These are phyloP conservation scores for Cystofilobasidium macerans DNA, from an alignment of 768 basidiomycete genomes.

Conservation along the genomic window DNA sequence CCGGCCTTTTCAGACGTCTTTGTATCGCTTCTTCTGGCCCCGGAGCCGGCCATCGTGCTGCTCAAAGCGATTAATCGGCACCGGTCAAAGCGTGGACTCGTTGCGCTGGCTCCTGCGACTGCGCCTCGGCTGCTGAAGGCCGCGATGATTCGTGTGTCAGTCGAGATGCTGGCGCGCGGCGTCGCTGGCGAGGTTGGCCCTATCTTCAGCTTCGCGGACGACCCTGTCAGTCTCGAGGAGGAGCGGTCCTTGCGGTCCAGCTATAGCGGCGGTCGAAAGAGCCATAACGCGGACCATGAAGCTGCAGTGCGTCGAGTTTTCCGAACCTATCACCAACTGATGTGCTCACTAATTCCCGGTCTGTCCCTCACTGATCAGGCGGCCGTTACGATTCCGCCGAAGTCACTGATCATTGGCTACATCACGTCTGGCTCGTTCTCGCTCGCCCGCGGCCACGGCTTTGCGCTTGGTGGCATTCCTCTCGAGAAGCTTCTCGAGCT, in stretches of 20 bases:
- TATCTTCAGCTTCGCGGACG: conserved; percentile 7
- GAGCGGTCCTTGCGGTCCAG: conserved; percentile 13
- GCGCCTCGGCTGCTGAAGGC: conserved; percentile 48
- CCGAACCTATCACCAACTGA: too few species aligned
- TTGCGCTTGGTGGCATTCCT: conserved; percentile 64
- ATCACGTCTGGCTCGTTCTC: conserved; percentile 77
- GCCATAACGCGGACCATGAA: conserved; percentile 15
- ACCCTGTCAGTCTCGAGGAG: background rate
- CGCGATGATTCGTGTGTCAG: conserved; percentile 57
- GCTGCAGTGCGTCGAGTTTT: conserved; percentile 14
- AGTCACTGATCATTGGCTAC: conserved; percentile 55
- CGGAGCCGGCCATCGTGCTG: conserved; percentile 43
- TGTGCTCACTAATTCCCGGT: too few species aligned
- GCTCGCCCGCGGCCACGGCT: conserved; percentile 62
- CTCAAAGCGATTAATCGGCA: conserved; percentile 50
- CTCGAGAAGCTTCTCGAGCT: conserved; percentile 36
- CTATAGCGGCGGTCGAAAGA: conserved; percentile 11
- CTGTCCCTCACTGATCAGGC: too few species aligned
- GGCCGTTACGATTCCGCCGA: background rate
- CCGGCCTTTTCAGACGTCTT: conserved; percentile 61
- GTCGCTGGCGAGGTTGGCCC: conserved; percentile 24
- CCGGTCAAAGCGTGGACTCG: conserved; percentile 47
- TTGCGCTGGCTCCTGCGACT: conserved; percentile 38
- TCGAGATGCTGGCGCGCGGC: conserved; percentile 57
- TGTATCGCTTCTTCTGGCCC: conserved; percentile 40